A percentile compares a stretch with the other conserved stretches of the same genome.
phyloP scores from a whole-genome alignment of 805 yeast genomes.

The Saccharomycopsis schoenii region DNA sequence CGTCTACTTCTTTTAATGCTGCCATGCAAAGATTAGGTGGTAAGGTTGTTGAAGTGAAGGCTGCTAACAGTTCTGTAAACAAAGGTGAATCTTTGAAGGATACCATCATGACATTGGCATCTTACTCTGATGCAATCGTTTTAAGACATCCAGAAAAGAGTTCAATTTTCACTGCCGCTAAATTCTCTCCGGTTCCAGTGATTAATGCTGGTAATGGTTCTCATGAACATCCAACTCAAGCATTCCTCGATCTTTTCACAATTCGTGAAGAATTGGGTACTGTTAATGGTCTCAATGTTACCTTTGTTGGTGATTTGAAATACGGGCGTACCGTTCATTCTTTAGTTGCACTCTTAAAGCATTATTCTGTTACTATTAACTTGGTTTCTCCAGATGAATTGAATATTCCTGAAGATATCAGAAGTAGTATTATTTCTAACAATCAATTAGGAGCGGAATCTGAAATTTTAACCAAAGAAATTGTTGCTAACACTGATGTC shows the following conservation, averaged over 20 bases:
- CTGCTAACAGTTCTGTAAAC: slow-evolving; percentile 85
- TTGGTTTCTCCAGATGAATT: slow-evolving; percentile 86
- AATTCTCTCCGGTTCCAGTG: slow-evolving; percentile 93
- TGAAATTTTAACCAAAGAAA: slow-evolving; percentile 69
- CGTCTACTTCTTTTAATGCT: slow-evolving; percentile 93
- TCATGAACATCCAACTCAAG: slow-evolving; percentile 98
- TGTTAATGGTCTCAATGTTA: slow-evolving; percentile 93
- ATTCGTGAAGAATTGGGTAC: slow-evolving; percentile 98
- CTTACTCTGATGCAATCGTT: slow-evolving; percentile 94
- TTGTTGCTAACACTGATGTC: slow-evolving; percentile 86
- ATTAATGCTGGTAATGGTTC: slow-evolving; percentile 98
- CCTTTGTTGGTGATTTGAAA: slow-evolving; percentile 98
- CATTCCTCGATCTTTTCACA: slow-evolving; percentile 92
- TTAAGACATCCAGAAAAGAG: slow-evolving; percentile 92
- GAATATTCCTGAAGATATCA: slow-evolving; percentile 67
- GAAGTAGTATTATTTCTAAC: slow-evolving; percentile 51
- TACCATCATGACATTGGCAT: slow-evolving; percentile 87
- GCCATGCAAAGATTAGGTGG: slow-evolving; percentile 99
- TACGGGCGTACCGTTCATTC: slow-evolving; percentile 99
- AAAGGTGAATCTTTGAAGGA: slow-evolving; percentile 98
- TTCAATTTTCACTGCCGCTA: slow-evolving; percentile 89
- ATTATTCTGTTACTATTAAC: slow-evolving; percentile 88
- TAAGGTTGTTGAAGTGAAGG: slow-evolving; percentile 79
- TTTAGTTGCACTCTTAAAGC: slow-evolving; percentile 77
- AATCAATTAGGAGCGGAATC: slow-evolving; percentile 70